A percentile compares a stretch with the other conserved stretches of the same genome.
Conservation (phyloP, 2,329 filamentous ascomycete genomes). For the Calonectria naviculata region DNA sequence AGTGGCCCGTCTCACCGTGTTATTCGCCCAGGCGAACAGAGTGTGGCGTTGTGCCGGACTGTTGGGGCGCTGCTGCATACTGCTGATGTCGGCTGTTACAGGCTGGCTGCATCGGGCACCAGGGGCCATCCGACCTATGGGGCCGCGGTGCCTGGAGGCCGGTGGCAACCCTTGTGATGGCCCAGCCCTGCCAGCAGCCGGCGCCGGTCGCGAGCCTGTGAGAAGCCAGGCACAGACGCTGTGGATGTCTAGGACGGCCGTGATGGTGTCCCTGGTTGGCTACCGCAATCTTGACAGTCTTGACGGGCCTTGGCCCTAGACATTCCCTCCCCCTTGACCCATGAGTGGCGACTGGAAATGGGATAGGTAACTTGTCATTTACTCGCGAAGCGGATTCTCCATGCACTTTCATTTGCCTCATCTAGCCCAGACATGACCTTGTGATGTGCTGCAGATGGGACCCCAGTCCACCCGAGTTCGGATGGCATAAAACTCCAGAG, state of each 20-base stretch:
- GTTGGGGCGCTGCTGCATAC: not conserved
- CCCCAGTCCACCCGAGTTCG: not conserved
- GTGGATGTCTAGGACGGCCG: not conserved
- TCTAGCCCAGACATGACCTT: not conserved
- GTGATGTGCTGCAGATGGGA: not conserved
- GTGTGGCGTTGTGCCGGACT: conserved; percentile 19
- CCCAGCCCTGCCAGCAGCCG: not conserved
- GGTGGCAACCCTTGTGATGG: not conserved
- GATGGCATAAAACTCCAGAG: not conserved
- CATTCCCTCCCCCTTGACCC: not conserved
- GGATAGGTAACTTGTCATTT: conserved; percentile 20
- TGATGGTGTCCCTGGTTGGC: conserved; percentile 12
- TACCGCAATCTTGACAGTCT: conserved; percentile 1
- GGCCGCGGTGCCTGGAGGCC: conserved; percentile 12
- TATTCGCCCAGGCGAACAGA: conserved; percentile 10
- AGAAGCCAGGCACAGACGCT: conserved; percentile 14
- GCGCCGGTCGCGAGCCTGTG: not conserved
- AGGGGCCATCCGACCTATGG: conserved; percentile 13
- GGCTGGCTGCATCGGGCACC: conserved; percentile 8
- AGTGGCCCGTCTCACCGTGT: not conserved
- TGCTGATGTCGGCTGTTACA: conserved; percentile 6
- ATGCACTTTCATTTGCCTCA: not conserved
- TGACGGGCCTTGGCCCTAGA: not conserved
- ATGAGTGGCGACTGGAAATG: not conserved
- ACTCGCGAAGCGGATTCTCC: not conserved